Evolutionary conservation across 1,284 basidiomycete genomes (phyloP).

Genomic region (Paramarasmius palmivorus): DNA sequence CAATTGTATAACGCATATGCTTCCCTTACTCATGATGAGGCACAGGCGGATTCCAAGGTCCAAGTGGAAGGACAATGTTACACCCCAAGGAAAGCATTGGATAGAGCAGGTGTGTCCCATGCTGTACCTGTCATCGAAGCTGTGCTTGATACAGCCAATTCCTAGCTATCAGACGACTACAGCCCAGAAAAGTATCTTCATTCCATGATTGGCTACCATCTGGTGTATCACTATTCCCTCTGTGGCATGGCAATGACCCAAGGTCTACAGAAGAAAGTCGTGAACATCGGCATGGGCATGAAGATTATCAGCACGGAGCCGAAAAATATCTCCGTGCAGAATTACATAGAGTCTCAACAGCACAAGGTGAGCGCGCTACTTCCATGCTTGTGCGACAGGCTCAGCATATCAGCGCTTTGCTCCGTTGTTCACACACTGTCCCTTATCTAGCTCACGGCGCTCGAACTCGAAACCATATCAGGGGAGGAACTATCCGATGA

Average conservation of each 20-base stretch:
- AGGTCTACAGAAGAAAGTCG: conserved; percentile 67
- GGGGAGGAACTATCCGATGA: conserved; percentile 54
- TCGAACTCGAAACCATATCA: conserved; percentile 41
- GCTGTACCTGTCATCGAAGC: conserved; percentile 18
- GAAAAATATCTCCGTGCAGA: conserved; percentile 51
- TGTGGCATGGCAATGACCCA: conserved; percentile 83
- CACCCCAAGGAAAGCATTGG: conserved; percentile 70
- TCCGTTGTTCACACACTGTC: neutral
- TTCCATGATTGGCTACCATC: conserved; percentile 78
- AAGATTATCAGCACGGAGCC: conserved; percentile 64
- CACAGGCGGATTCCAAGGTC: conserved; percentile 74
- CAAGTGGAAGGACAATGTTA: conserved; percentile 67
- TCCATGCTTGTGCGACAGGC: conserved; percentile 3
- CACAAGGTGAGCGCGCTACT: conserved; percentile 61
- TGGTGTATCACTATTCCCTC: conserved; percentile 64
- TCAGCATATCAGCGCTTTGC: conserved; percentile 2
- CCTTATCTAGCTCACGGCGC: conserved; percentile 56
- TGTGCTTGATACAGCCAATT: conserved; percentile 1
- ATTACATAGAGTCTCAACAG: conserved; percentile 68
- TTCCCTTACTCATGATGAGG: conserved; percentile 6
- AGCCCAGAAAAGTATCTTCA: conserved; percentile 61
- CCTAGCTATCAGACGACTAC: conserved; percentile 50
- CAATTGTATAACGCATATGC: neutral
- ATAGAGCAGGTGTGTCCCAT: conserved; percentile 64
- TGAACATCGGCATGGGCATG: conserved; percentile 76